Evolutionary conservation across 495 filamentous ascomycete species (phyloP), one percentile per base, ranked within the genome.

Genomic region (Melanomma pulvis-pyrius): DNA sequence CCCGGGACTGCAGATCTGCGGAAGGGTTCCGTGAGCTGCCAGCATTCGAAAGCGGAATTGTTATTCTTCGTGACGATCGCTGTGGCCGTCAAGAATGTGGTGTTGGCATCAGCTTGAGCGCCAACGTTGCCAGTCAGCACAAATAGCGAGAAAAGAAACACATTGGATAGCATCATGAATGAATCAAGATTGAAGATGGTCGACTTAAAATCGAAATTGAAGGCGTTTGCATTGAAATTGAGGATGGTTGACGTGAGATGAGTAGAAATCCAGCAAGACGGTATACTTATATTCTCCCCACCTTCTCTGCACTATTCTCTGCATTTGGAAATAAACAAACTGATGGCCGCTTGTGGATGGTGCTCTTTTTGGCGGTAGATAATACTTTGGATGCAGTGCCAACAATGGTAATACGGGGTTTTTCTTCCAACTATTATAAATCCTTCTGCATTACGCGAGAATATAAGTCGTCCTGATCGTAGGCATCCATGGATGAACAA

Each of bases 21-120:
- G 39, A 62, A 63, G 32, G 59, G 59, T 30, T 57, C 41, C 5
- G 21, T 52, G 41, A 68, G 65, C 32, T 63, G 58, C 65, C 65
- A 68, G 25, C 59, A 68, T 32, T 68, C 65, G 41, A 68, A 63
- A 30, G 65, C 59, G 4, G 65, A 68, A 28, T 56, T 53, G 59
- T 68, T 59, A 59, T 68, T 56, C 52, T 48, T 68, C 21, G 50
- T 61, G 17, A 68, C 58, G 17, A 68, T 36, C 13, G 65, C 59
- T 15, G 59, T 68, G 2, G 65, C 59, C 2, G 59, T 63, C 21
- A 68, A 44, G 26, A 61, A 57, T 6, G 59, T 62, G 4, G 51
- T 30, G 26, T 63, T 63, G 11, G 63, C 15, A 19, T 32, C 24
- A 13, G 57, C 9, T 21, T 57, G 25, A 11, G 30, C 57, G 7